Evolutionary conservation across 192 early-diverging fungal genomes (phyloP), one percentile per base, ranked within the genome.

Genomic region (Geranomyces michiganensis): DNA sequence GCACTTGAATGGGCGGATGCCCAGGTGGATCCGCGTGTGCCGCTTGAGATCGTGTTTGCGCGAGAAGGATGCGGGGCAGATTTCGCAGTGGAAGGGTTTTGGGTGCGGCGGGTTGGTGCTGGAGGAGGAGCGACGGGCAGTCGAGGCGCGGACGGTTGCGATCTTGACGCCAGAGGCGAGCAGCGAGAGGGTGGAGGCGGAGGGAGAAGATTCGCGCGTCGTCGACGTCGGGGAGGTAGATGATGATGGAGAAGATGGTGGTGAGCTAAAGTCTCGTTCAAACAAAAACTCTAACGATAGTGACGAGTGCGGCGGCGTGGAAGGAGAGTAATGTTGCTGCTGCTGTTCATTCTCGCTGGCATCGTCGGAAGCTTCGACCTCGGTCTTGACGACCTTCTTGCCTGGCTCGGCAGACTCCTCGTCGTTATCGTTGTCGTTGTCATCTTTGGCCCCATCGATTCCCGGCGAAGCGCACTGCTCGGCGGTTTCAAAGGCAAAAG

Each of bases 1-100:
- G 65, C 78, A 79, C 45, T 67, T 72, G 70, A 71, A 79, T 17
- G 78, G 78, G n/a, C 78, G 68, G 45, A 79, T 79, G 45, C 78
- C 78, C 32, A 75, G 72, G 63, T 81, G 79, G 46, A 81, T 74
- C 14, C 74, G 58, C 43, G 63, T 68, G 51, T 91, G 90, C 17
- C 95, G 86, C 78, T 94, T 95, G 51, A 94, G 84, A 78, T 97
- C 95, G 73, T 96, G 95, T 49, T 92, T 90, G 36, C 95, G 85
- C 43, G 92, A 90, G 81, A 97, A 97, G 31, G 82, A 79, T 30
- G 88, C 83, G 1, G 88, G 80, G 80, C 95, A 97, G 45, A 86
- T 79, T 32, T 80, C 75, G 80, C 89, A 91, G 45, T 77, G 79
- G 72, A 88, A 91, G 22, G 85, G 84, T 8, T 84, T 84, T 46